phyloP scores from a whole-genome alignment of 1,284 basidiomycete species.

The Macrocystidia cucumis region DNA sequence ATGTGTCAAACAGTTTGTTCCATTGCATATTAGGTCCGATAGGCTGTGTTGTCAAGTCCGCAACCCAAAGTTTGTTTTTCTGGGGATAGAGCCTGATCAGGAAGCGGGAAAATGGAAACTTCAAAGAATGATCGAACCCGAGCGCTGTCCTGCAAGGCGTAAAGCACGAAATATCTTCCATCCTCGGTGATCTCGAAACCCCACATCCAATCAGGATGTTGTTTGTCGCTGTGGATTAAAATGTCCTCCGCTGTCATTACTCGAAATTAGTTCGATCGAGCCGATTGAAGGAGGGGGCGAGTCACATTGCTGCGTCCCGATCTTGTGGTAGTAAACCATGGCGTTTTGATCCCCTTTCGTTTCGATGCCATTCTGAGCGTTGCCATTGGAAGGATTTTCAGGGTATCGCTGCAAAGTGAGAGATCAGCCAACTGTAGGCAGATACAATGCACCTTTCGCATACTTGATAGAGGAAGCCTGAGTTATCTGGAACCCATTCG shows the following conservation, averaged over 20 bases:
- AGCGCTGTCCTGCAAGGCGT: slow-evolving; percentile 55
- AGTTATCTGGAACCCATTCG: slow-evolving; percentile 69
- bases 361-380: slow-evolving; percentile 49
- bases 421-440: slow-evolving; percentile 1
- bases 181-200: slow-evolving; percentile 50
- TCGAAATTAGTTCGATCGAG: slow-evolving; percentile 8
- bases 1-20: slow-evolving; percentile 62
- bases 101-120: background rate
- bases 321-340: slow-evolving; percentile 66
- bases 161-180: slow-evolving; percentile 56
- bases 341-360: slow-evolving; percentile 62
- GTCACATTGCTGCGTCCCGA: slow-evolving; percentile 66
- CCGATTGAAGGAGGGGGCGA: slow-evolving; percentile 8
- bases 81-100: slow-evolving; percentile 17
- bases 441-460: slow-evolving; percentile 7
- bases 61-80: slow-evolving; percentile 73
- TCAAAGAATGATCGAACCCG: slow-evolving; percentile 35
- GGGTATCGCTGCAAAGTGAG: slow-evolving; percentile 42
- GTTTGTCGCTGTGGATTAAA: slow-evolving; percentile 54
- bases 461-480: slow-evolving; percentile 81
- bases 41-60: slow-evolving; percentile 49
- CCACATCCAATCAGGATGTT: slow-evolving; percentile 67
- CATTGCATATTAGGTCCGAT: slow-evolving; percentile 62
- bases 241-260: slow-evolving; percentile 51
- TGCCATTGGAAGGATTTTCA: slow-evolving; percentile 37